These are phyloP conservation scores for Suillus cothurnatus DNA, from an alignment of 768 basidiomycete species.

Conservation along the genomic window DNA sequence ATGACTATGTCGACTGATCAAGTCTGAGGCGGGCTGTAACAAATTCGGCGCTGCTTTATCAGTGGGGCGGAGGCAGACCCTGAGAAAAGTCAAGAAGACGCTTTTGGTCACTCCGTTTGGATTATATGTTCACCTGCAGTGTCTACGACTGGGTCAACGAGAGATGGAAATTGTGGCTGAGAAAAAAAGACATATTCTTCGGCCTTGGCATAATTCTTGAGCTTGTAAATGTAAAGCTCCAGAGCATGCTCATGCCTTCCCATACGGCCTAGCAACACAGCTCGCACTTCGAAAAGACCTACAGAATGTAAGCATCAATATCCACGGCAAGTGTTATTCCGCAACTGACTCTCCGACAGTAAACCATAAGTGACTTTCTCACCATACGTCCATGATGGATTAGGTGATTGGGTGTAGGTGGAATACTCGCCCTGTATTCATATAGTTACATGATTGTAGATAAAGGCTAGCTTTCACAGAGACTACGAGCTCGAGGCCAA, in stretches of 20 bases:
- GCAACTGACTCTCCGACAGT: constrained; percentile 77
- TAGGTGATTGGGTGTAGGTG: too few species aligned
- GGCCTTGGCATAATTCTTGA: constrained; percentile 83
- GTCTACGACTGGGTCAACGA: constrained; percentile 47
- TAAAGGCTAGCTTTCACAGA: too few species aligned
- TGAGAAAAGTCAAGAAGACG: constrained; percentile 84
- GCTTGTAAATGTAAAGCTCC: constrained; percentile 90
- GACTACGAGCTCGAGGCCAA: too few species aligned
- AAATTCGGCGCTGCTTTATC: constrained; percentile 53
- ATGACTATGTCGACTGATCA: constrained; percentile 83
- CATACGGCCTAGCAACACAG: constrained; percentile 86
- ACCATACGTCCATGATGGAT: too few species aligned
- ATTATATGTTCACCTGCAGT: constrained; percentile 84
- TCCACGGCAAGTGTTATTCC: background rate
- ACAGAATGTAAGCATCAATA: constrained; percentile 1
- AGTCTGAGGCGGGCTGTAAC: constrained; percentile 80
- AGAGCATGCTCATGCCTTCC: constrained; percentile 92
- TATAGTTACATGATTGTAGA: too few species aligned
- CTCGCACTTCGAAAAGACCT: constrained; percentile 92
- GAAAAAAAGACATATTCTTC: constrained; percentile 66
- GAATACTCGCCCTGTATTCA: too few species aligned
- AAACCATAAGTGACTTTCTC: too few species aligned
- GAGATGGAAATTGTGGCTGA: background rate
- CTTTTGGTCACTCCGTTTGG: constrained; percentile 52
- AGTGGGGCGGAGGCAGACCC: constrained; percentile 83